These are phyloP conservation scores for Intubia oerlemansii DNA, from an alignment of 2,329 filamentous ascomycete species.

Conservation along the genomic window DNA sequence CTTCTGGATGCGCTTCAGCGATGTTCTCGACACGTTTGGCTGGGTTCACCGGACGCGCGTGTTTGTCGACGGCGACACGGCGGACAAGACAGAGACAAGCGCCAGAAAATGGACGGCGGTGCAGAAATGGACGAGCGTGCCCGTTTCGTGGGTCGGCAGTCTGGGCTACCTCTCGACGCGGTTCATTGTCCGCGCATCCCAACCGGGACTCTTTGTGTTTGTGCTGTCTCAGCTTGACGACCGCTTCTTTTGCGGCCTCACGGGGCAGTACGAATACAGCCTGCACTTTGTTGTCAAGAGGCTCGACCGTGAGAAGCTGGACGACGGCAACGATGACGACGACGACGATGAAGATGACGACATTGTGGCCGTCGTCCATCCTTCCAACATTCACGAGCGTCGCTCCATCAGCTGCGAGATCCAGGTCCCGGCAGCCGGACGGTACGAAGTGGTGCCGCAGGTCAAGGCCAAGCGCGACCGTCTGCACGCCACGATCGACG, in stretches of 20 bases:
- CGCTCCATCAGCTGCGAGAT: constrained; percentile 52
- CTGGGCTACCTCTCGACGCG: constrained; percentile 21
- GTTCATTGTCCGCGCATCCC: constrained; percentile 20
- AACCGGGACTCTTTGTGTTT: constrained; percentile 20
- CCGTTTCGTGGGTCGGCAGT: constrained; percentile 21
- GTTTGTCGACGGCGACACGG: constrained; percentile 23
- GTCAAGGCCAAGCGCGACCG: constrained; percentile 32
- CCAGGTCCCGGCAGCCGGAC: constrained; percentile 40
- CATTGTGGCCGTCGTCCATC: constrained; percentile 12
- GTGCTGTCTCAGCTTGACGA: constrained; percentile 23
- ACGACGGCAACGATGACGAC: not conserved
- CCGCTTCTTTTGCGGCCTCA: constrained; percentile 22
- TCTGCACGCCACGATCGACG: constrained; percentile 27
- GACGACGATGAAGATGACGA: not conserved
- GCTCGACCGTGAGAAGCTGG: constrained; percentile 13
- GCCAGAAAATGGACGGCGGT: constrained; percentile 25
- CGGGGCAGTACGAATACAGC: constrained; percentile 20
- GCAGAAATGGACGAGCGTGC: constrained; percentile 21
- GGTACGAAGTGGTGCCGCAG: constrained; percentile 48
- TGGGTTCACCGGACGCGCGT: constrained; percentile 23
- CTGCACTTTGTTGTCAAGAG: constrained; percentile 21
- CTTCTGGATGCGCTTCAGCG: constrained; percentile 24
- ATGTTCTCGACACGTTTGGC: constrained; percentile 22
- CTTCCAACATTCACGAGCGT: constrained; percentile 8
- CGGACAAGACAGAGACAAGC: constrained; percentile 22